These are phyloP conservation scores for Magnolia kwangsiensis DNA, from an alignment of 164 flowering plant species.

Conservation along the genomic window DNA sequence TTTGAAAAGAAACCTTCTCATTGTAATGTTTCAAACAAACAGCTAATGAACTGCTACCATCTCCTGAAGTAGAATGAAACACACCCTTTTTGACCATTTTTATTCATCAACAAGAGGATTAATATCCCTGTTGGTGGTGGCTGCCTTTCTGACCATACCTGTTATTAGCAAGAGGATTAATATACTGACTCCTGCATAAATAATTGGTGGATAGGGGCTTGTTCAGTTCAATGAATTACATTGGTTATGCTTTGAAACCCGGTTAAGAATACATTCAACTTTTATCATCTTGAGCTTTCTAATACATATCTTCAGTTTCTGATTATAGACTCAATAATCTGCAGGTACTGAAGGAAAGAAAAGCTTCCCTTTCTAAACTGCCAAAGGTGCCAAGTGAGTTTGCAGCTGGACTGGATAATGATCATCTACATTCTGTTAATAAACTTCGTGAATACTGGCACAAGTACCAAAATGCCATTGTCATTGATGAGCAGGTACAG, in stretches of 20 bases:
- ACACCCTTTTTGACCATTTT: no score
- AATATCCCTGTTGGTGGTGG: no score
- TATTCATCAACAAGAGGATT: no score
- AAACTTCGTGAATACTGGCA: conserved; percentile 58
- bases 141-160: no score
- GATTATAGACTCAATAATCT: background rate
- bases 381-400: conserved; percentile 8
- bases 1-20: no score
- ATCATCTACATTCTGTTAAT: conserved; percentile 34
- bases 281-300: background rate
- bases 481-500: conserved; percentile 64
- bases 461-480: conserved; percentile 46
- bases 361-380: background rate
- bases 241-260: background rate
- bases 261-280: background rate
- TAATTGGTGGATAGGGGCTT: no score
- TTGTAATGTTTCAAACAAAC: no score
- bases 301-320: background rate
- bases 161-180: no score
- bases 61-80: no score
- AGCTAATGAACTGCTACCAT: no score
- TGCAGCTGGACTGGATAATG: conserved; percentile 22
- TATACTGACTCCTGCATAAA: no score
- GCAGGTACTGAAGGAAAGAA: conserved; percentile 23
- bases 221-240: background rate